phyloP scores from a whole-genome alignment of 2,329 filamentous ascomycete genomes.

The Rosellinia necatrix region DNA sequence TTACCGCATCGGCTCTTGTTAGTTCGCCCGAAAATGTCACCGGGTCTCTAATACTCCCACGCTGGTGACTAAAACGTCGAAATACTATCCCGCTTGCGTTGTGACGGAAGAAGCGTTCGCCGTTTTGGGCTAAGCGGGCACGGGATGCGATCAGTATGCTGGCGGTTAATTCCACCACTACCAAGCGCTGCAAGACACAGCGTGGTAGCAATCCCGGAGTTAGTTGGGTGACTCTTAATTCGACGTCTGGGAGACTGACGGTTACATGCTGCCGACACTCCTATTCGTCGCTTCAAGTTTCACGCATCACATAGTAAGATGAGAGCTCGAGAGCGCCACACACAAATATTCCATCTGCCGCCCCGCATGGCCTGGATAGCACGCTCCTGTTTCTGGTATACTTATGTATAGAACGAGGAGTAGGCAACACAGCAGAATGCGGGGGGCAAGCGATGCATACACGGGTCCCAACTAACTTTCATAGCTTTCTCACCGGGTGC shows the following conservation, averaged over 20 bases:
- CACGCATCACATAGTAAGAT: constrained; percentile 12
- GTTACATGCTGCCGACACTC: constrained; percentile 15
- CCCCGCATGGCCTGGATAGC: constrained; percentile 10
- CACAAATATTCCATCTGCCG: constrained; percentile 1
- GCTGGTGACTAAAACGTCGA: neutral
- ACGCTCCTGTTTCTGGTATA: constrained; percentile 25
- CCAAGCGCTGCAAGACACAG: neutral
- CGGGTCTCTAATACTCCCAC: neutral
- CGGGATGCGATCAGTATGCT: constrained; percentile 5
- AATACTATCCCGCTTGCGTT: neutral
- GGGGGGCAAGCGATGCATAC: constrained; percentile 10
- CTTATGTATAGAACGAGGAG: constrained; percentile 7
- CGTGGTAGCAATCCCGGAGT: neutral
- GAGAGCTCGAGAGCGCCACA: constrained; percentile 3
- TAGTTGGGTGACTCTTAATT: constrained; percentile 9
- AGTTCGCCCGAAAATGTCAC: neutral
- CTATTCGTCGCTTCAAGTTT: constrained; percentile 16
- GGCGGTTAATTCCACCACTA: constrained; percentile 16
- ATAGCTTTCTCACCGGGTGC: constrained; percentile 5
- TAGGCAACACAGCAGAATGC: constrained; percentile 22
- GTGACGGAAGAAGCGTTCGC: constrained; percentile 6
- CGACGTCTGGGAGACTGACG: constrained; percentile 6
- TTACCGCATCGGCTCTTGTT: neutral
- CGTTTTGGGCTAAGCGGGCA: constrained; percentile 6
- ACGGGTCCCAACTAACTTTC: constrained; percentile 8